Base-by-base conservation (phyloP, 2,329 filamentous ascomycete species). In the Hypoxylon sp. region DNA sequence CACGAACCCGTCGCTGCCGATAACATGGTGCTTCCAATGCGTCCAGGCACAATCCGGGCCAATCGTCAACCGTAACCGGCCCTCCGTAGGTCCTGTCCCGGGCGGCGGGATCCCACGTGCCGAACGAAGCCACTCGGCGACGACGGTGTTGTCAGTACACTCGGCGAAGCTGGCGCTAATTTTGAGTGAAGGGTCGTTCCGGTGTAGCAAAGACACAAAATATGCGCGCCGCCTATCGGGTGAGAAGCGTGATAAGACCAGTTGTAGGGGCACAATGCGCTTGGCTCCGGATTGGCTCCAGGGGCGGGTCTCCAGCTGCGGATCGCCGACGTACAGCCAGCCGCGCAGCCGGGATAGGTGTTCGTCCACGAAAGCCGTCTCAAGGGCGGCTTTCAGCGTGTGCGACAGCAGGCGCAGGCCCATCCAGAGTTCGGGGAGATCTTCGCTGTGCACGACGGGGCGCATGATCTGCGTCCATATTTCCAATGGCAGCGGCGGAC, bases 381-480 rank as follows among this genome's bases (percentile, higher is more conserved):
- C 67, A n/a, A 66, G 24, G 21, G 67, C 67, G 1, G 67, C 67
- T 17, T 69, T 69, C 1, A 69, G 50, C 15, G 62, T 63, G 47
- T 63, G 67, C 10, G 67, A 69, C 1, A 66, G 54, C 8, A 62
- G 62, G 15, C 67, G 67, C 11, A 66, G 37, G 11, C 44, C 32
- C 2, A 24, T 35, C 67, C 67, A 69, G 4, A 62, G 54, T 11
- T 66, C 62, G 2, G 67, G 67, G 0, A 69, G 48, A 17, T 69
- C 58, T 19, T 60, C 53, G 48, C 32, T 42, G 44, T 60, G 50
- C 6, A 66, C 62, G 1, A 69, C 19, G 0, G 29, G 44, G 13
- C 62, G 62, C 67, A 69, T 66, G 35, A 69, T 57, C 54, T 69
- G 58, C 4, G 67, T 69, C 67, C 67, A 69, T 51, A 69, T 66